Evolutionary conservation across 2,329 filamentous ascomycete genomes (phyloP), one percentile per base, ranked within the genome.

Genomic region (Tolypocladium paradoxum): DNA sequence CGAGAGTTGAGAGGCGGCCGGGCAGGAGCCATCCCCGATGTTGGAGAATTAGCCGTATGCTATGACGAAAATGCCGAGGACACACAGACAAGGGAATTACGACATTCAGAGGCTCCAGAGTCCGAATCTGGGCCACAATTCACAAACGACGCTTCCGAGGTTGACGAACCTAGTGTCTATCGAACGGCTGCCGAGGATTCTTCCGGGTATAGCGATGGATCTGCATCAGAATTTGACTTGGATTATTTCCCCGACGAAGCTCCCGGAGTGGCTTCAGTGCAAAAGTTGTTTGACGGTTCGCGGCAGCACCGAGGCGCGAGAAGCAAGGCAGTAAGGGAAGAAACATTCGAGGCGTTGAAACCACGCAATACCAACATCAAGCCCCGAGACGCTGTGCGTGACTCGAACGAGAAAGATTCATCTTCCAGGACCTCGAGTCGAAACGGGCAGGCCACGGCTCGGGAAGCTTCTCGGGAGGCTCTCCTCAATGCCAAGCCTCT

Each of bases 131-230:
- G 9, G 8, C 11, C 31, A 34, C 18, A 34, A 7, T 2, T 24
- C 20, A 47, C 43, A 31, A n/a, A 8, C 6, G 6, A 16, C 8
- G 49, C 27, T 43, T 38, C 43, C 20, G 33, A 52, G 8, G 51
- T 50, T 33, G 56, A 66, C 6, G 61, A 64, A 9, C 50, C 56
- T 22, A 64, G 60, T 49, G 18, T 60, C 9, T 65, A 61, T 34
- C 57, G 60, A 36, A 65, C 63, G 18, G 54, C 54, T 9, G 59
- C 59, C 11, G 58, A 61, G 40, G 54, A 62, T 2, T 57, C 55
- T 4, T 62, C 61, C 3, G 57, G 52, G 9, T 38, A 46, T 7
- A 53, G 51, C n/a, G 50, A 56, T 9, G 43, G 43, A 22, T 59
- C 55, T 31, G 48, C 33, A 2, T 60, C 59, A 3, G 57, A 62